Evolutionary conservation across 2,329 filamentous ascomycete genomes (phyloP).

Genomic region (Fusarium sp.): DNA sequence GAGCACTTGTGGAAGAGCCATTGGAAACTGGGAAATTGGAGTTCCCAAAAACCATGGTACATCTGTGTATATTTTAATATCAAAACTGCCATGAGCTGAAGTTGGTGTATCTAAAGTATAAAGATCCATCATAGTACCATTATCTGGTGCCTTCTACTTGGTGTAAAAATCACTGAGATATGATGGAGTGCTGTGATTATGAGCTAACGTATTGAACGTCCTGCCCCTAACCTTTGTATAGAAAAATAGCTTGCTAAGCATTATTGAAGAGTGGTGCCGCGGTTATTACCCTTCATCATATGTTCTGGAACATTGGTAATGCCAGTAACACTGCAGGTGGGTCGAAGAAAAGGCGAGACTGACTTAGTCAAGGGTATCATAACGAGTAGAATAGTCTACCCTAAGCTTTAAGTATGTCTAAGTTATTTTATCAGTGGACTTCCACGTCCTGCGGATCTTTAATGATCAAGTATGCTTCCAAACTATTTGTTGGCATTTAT

Average conservation of each 20-base stretch:
- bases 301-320: neutral
- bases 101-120: neutral
- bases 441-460: too few relatives aligned
- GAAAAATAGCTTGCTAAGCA: neutral
- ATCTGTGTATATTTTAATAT: neutral
- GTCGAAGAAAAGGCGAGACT: too few relatives aligned
- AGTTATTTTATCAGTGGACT: too few relatives aligned
- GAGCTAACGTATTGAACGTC: neutral
- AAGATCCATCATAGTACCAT: neutral
- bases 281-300: neutral
- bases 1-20: neutral
- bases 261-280: neutral
- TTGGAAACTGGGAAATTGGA: neutral
- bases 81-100: neutral
- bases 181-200: neutral
- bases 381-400: too few relatives aligned
- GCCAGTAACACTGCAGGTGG: too few relatives aligned
- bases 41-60: neutral
- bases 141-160: neutral
- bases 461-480: neutral
- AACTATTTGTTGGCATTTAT: slow-evolving; percentile 45
- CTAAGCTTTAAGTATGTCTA: too few relatives aligned
- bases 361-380: too few relatives aligned
- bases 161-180: neutral
- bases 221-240: neutral